Evolutionary conservation across 495 filamentous ascomycete species (phyloP), one percentile per base, ranked within the genome.

Genomic region (Podospora fimiseda): DNA sequence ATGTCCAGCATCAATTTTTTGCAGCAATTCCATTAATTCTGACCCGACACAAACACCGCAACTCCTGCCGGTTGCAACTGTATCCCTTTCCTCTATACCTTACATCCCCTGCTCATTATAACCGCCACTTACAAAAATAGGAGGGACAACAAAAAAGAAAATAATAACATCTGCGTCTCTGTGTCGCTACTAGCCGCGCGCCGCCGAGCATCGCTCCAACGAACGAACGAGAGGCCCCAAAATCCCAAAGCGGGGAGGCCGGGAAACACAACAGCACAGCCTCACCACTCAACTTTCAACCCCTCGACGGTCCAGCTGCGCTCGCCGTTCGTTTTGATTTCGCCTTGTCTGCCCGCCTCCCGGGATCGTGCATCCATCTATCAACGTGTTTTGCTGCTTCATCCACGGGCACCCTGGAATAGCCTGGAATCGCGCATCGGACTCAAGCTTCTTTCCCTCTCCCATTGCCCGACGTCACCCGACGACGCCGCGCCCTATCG

Each of bases 221-320:
- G 15, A 38, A 38, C 46, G 15, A 37, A 18, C 40, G 41, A 46
- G 40, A 43, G 27, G 6, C 27, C 27, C 27, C 27, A 33, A 24
- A 40, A 44, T 42, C 40, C 53, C 44, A 60, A 60, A 60, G 57
- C 57, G 57, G 57, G 57, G 57, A 46, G 53, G 13, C 53, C 53
- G 49, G 50, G 41, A 43, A 38, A 39, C 40, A 43, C 24, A 20
- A 21, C 56, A 64, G 64, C 64, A 67, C 64, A 67, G 64, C 64
- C 64, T 63, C 64, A 65, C 40, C 56, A 52, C 59, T n/a, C n/a
- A n/a, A 48, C 55, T 44, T 58, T 23, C 14, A 27, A 44, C 36
- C 55, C 33, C 20, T 59, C 53, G 33, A 48, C 43, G 33, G 38
- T 39, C 53, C 46, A 27, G 43, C 48, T 49, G 48, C 43, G 49